phyloP scores from a whole-genome alignment of 257 asterid genomes.

The Thymus mandschuricus region DNA sequence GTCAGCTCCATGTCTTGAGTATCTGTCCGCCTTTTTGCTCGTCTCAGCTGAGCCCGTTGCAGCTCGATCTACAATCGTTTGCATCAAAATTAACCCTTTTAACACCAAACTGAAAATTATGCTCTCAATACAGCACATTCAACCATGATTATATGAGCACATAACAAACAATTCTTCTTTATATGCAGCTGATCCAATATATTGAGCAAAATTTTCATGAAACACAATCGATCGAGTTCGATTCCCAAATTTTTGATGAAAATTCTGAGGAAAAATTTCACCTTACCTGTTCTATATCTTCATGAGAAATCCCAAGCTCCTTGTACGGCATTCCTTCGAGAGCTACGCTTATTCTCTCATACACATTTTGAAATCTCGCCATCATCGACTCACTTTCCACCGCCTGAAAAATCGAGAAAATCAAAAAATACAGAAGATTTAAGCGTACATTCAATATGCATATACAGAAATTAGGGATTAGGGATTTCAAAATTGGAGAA shows the following conservation, averaged over 20 bases:
- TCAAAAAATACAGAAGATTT: background rate
- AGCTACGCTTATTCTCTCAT: constrained; percentile 60
- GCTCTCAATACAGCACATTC: background rate
- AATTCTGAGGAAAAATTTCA: no score
- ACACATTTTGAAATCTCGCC: constrained; percentile 64
- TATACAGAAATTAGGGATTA: background rate
- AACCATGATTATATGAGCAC: background rate
- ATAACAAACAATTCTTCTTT: background rate
- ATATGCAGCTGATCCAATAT: background rate
- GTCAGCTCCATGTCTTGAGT: constrained; percentile 91
- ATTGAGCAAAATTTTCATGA: background rate
- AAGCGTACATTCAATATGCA: background rate
- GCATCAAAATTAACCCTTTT: background rate
- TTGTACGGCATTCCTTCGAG: constrained; percentile 78
- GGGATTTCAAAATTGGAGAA: background rate
- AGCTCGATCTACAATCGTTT: constrained; percentile 58
- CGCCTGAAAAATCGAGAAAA: constrained; percentile 47
- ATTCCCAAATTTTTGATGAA: no score
- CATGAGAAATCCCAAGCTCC: constrained; percentile 77
- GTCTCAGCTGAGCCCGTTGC: constrained; percentile 54
- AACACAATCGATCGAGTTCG: background rate
- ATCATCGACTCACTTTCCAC: constrained; percentile 73
- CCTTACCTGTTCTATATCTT: constrained; percentile 72
- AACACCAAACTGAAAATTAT: background rate
- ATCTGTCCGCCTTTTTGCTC: constrained; percentile 66